Percentiles rank a stretch among this genome's conserved stretches.
These are phyloP conservation scores for Claviceps purpurea DNA, from an alignment of 2,329 filamentous ascomycete species.

Conservation along the genomic window DNA sequence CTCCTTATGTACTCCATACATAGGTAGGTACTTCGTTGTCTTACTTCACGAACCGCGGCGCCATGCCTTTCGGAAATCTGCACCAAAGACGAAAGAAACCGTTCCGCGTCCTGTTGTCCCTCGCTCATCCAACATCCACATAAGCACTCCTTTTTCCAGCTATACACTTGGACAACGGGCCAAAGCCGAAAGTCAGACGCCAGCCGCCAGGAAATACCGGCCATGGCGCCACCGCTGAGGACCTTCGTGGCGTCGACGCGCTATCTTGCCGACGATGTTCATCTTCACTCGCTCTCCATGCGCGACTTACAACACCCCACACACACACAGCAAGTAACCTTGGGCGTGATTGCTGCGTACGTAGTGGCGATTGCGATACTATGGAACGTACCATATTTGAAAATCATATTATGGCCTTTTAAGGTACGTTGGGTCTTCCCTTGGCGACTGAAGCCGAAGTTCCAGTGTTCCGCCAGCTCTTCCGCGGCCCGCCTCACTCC, in stretches of 20 bases:
- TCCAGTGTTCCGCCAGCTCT: neutral
- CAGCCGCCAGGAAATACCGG: neutral
- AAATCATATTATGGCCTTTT: conserved; percentile 66
- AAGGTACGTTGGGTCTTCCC: conserved; percentile 37
- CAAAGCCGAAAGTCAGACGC: too few species aligned
- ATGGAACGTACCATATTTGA: conserved; percentile 70
- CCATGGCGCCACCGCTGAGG: conserved; percentile 2
- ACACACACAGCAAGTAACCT: conserved; percentile 55
- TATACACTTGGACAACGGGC: too few species aligned
- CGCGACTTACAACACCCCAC: conserved; percentile 46
- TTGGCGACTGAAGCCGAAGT: neutral
- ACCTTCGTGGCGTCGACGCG: neutral
- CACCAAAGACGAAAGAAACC: too few species aligned
- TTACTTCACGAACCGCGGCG: too few species aligned
- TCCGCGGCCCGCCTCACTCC: neutral
- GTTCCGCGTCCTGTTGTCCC: too few species aligned
- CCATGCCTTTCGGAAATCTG: too few species aligned
- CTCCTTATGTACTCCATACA: too few species aligned
- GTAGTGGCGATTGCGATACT: conserved; percentile 61
- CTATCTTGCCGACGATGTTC: conserved; percentile 4
- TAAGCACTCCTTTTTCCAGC: too few species aligned
- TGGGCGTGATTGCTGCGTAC: conserved; percentile 59
- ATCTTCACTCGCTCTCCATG: conserved; percentile 22
- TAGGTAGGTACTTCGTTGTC: too few species aligned
- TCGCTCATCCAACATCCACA: too few species aligned